These are phyloP conservation scores for Rubroboletus pulcherrimus DNA, from an alignment of 768 basidiomycete genomes.

Conservation along the genomic window DNA sequence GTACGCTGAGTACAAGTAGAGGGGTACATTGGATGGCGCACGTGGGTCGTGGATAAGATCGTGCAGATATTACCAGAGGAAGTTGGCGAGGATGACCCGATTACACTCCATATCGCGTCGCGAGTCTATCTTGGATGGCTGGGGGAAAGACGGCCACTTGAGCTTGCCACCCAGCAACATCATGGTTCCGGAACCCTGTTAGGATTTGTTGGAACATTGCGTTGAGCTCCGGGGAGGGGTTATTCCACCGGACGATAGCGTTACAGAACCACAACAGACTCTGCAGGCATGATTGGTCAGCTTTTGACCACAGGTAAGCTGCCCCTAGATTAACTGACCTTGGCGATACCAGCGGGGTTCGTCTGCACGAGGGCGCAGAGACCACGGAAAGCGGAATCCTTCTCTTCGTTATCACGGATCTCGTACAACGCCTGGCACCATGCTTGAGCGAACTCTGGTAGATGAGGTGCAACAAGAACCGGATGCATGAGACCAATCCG, in stretches of 20 bases:
- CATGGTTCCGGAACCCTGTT: slow-evolving; percentile 85
- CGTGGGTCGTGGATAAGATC: slow-evolving; percentile 13
- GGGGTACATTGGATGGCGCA: slow-evolving; percentile 9
- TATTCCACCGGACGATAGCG: slow-evolving; percentile 92
- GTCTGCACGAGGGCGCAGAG: slow-evolving; percentile 93
- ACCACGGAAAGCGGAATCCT: slow-evolving; percentile 97
- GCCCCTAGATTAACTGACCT: slow-evolving; percentile 48
- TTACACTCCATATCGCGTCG: slow-evolving; percentile 83
- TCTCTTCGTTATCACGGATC: slow-evolving; percentile 99
- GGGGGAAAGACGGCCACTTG: slow-evolving; percentile 84
- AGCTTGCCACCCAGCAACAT: slow-evolving; percentile 79
- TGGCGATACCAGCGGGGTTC: slow-evolving; percentile 91
- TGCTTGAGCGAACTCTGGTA: slow-evolving; percentile 86
- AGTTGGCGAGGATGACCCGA: not conserved
- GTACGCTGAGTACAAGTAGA: slow-evolving; percentile 8
- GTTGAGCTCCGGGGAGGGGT: slow-evolving; percentile 88
- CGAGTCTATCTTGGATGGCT: slow-evolving; percentile 82
- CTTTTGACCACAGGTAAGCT: not conserved
- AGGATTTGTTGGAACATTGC: slow-evolving; percentile 91
- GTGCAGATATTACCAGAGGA: slow-evolving; percentile 5
- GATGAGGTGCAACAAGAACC: slow-evolving; percentile 77
- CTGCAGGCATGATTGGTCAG: slow-evolving; percentile 39
- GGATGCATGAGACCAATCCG: slow-evolving; percentile 95
- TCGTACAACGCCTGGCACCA: slow-evolving; percentile 98
- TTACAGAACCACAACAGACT: slow-evolving; percentile 97